Conservation (phyloP, 768 basidiomycete genomes). For the Suillus plorans region DNA sequence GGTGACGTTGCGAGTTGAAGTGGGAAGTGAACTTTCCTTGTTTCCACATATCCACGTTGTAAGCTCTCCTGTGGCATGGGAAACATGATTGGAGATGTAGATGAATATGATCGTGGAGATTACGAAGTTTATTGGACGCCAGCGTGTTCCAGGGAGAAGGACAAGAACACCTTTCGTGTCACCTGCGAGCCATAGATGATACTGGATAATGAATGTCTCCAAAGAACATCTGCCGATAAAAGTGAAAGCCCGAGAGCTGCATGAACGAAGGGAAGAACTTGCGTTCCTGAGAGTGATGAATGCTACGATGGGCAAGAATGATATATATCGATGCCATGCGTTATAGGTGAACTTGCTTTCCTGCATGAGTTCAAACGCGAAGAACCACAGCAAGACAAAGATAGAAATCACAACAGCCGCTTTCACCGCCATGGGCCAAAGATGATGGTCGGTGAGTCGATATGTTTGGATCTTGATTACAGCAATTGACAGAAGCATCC, state of each 20-base stretch:
- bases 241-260: conserved; percentile 65
- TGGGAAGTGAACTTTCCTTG: conserved; percentile 24
- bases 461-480: conserved; percentile 75
- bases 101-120: conserved; percentile 77
- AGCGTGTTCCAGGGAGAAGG: conserved; percentile 70
- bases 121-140: conserved; percentile 77
- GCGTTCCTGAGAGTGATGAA: conserved; percentile 80
- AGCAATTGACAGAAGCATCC: conserved; percentile 76
- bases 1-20: conserved; percentile 14
- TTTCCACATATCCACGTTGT: conserved; percentile 58
- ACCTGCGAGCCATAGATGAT: conserved; percentile 82
- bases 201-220: conserved; percentile 91
- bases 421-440: conserved; percentile 60
- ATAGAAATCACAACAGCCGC: conserved; percentile 48
- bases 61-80: conserved; percentile 71
- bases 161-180: conserved; percentile 82
- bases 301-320: conserved; percentile 75
- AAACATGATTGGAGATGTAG: conserved; percentile 75
- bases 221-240: conserved; percentile 87
- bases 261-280: conserved; percentile 66
- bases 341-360: conserved; percentile 87
- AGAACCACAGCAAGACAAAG: conserved; percentile 70
- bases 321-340: conserved; percentile 78
- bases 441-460: conserved; percentile 64
- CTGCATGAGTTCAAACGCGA: conserved; percentile 75